A percentile compares a stretch with the other conserved stretches of the same genome.
These are phyloP conservation scores for Rehmannia glutinosa DNA, from an alignment of 257 asterid genomes.

Conservation along the genomic window DNA sequence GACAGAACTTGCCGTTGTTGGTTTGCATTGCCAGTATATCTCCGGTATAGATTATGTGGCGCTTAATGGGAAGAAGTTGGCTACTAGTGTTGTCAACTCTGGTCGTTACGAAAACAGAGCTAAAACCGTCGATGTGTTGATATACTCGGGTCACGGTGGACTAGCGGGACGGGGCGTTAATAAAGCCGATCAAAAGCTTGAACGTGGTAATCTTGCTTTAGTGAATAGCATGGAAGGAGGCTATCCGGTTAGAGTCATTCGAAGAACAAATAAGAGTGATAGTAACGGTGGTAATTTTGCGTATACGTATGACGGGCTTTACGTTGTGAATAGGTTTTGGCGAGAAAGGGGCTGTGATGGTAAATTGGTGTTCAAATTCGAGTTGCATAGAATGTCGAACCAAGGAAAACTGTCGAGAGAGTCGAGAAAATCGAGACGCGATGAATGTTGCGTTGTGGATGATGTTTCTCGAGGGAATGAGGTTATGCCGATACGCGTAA, in stretches of 20 bases:
- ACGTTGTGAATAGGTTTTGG: conserved; percentile 20
- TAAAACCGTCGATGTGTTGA: conserved; percentile 30
- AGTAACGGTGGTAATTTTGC: background rate
- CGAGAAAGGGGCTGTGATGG: conserved; percentile 22
- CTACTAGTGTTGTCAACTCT: conserved; percentile 67
- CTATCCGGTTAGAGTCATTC: conserved; percentile 38
- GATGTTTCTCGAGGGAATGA: conserved; percentile 50
- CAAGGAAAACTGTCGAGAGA: conserved; percentile 19
- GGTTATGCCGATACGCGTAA: conserved; percentile 22
- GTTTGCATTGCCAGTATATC: conserved; percentile 42
- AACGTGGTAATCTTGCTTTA: conserved; percentile 38
- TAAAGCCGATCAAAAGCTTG: conserved; percentile 31
- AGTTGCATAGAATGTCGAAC: conserved; percentile 29
- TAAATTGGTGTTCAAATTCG: conserved; percentile 36
- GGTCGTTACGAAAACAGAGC: conserved; percentile 45
- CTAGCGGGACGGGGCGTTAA: background rate
- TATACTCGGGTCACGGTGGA: conserved; percentile 73
- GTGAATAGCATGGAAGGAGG: conserved; percentile 23
- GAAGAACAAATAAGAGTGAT: background rate
- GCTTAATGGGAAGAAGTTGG: conserved; percentile 32
- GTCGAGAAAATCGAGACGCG: background rate
- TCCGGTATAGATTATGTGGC: conserved; percentile 48
- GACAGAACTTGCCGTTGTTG: conserved; percentile 59
- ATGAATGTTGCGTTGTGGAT: conserved; percentile 11
- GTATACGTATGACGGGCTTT: conserved; percentile 40